Percentiles rank a stretch among this genome's conserved stretches.
Conservation (phyloP, 768 basidiomycete species). For the Pleurotus sapidus region DNA sequence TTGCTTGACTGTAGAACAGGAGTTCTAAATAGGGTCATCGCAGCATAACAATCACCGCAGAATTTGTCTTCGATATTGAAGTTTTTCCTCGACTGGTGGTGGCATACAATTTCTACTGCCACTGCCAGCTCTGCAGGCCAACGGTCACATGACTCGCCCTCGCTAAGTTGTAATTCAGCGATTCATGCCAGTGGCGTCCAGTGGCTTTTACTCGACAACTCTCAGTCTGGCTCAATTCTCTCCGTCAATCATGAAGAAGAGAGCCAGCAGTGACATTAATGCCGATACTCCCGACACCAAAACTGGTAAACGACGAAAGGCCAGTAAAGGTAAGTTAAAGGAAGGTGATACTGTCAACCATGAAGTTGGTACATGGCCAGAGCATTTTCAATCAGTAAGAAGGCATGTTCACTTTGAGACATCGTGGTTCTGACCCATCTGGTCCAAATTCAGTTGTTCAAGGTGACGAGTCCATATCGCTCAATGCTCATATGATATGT, state of each 20-base stretch:
- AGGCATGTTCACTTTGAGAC: conserved; percentile 8
- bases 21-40: too few species aligned
- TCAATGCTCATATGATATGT: not conserved
- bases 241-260: not conserved
- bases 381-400: conserved; percentile 58
- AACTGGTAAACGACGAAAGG: conserved; percentile 16
- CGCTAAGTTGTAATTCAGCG: not conserved
- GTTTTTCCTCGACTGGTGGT: too few species aligned
- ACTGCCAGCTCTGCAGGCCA: too few species aligned
- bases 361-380: conserved; percentile 44
- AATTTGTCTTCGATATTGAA: too few species aligned
- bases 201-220: too few species aligned
- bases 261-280: not conserved
- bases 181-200: not conserved
- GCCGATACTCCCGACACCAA: not conserved
- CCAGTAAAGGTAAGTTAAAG: conserved; percentile 10
- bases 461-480: conserved; percentile 36
- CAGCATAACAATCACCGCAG: too few species aligned
- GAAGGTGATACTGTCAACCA: conserved; percentile 7
- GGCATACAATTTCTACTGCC: too few species aligned
- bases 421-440: not conserved
- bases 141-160: too few species aligned
- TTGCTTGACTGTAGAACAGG: not conserved
- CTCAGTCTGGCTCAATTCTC: not conserved
- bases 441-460: conserved; percentile 44